A percentile compares a stretch with the other conserved stretches of the same genome.
phyloP scores from a whole-genome alignment of 2,329 filamentous ascomycete genomes.

The Fusarium coicis region DNA sequence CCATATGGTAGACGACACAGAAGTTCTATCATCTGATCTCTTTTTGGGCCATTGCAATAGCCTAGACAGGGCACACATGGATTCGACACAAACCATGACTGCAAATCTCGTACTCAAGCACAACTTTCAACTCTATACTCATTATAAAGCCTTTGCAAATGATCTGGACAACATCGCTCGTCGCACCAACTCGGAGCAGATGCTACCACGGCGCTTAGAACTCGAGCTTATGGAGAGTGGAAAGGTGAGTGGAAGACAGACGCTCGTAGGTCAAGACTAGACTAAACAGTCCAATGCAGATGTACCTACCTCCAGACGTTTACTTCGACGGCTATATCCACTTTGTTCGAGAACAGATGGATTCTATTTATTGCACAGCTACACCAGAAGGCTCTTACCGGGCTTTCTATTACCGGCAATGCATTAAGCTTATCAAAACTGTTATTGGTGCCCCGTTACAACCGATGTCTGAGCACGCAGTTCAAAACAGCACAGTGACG shows the following conservation, averaged over 20 bases:
- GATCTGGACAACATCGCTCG: slow-evolving; percentile 51
- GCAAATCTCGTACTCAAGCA: slow-evolving; percentile 51
- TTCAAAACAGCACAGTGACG: slow-evolving; percentile 17
- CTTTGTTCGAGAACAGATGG: slow-evolving; percentile 54
- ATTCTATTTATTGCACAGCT: slow-evolving; percentile 54
- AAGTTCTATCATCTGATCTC: slow-evolving; percentile 55
- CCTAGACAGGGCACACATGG: slow-evolving; percentile 34
- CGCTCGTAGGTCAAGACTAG: background rate
- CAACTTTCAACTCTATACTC: slow-evolving; percentile 50
- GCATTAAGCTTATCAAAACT: slow-evolving; percentile 54
- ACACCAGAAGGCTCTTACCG: slow-evolving; percentile 46
- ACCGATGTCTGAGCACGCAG: slow-evolving; percentile 3
- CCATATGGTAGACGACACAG: slow-evolving; percentile 38
- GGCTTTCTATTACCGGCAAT: slow-evolving; percentile 54
- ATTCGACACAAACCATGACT: slow-evolving; percentile 50
- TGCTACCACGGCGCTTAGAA: slow-evolving; percentile 60
- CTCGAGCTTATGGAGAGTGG: slow-evolving; percentile 62
- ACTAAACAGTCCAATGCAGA: slow-evolving; percentile 47
- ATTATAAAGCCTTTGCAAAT: slow-evolving; percentile 46
- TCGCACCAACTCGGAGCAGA: slow-evolving; percentile 48
- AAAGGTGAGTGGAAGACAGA: slow-evolving; percentile 52
- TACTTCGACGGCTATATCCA: slow-evolving; percentile 58
- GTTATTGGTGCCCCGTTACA: slow-evolving; percentile 45
- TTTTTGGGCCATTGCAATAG: slow-evolving; percentile 54
- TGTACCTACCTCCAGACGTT: slow-evolving; percentile 47